Base-by-base conservation (phyloP, 176 grass and related monocot genomes). In the Carex myosuroides region DNA sequence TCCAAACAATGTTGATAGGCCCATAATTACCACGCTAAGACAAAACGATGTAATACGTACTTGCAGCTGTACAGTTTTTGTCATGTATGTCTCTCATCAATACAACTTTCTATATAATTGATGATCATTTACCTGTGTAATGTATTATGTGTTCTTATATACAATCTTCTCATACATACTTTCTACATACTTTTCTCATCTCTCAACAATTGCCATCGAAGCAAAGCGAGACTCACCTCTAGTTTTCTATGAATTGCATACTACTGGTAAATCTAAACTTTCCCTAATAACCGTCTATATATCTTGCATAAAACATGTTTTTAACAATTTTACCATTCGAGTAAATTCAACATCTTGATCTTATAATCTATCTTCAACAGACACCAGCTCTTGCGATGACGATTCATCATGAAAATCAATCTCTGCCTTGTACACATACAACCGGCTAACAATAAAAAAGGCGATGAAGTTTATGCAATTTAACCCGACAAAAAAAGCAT, bases 391-490 rank as follows among this genome's bases (percentile, higher is more conserved):
- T 67, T 18, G 59, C 18, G 70, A 53, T 8, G 64, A 42, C 12
- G 48, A 59, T 41, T 76, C 75, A 13, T 82, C 20, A 62, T 42
- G 30, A 26, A 75, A 83, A 26, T 74, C 52, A 35, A 83, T 79
- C 69, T 94, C 90, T 8, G 22, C 86, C 35, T 92, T 94, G 81
- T 98, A 98, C 14, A 95, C 89, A 77, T 94, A 98, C n/a, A 93
- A 75, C 3, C 92, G 84, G 85, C 85, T 91, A 3, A 98, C 88
- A 62, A 91, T 8, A 67, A 90, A 82, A 87, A 98, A 98, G 61
- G 84, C 71, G 18, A 88, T 13, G 6, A 98, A 85, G 85, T 98
- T 98, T 57, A 79, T 64, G 85, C 86, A 90, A 84, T 91, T 91
- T 32, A 98, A 89, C 18, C 81, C 48, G 21, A 79, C 88, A 54